phyloP scores from a whole-genome alignment of 495 filamentous ascomycete genomes.

The Echria macrotheca region DNA sequence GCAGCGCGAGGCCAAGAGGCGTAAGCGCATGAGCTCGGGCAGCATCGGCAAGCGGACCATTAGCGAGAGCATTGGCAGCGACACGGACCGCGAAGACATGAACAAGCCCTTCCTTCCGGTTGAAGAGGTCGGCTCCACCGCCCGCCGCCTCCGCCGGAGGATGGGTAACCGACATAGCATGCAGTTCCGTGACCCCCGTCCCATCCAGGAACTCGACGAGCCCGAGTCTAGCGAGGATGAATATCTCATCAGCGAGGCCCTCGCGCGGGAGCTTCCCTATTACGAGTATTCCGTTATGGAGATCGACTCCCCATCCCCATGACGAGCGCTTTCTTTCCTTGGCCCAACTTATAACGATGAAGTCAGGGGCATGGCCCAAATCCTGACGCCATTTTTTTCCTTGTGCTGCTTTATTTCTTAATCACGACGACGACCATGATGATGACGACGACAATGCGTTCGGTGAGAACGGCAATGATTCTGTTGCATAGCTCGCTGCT shows the following conservation, averaged over 20 bases:
- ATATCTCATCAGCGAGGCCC: conserved; percentile 36
- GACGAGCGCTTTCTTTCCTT: too few relatives aligned
- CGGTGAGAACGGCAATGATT: not conserved
- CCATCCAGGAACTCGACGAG: conserved; percentile 50
- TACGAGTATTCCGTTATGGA: conserved; percentile 42
- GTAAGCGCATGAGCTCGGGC: conserved; percentile 45
- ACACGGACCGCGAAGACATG: conserved; percentile 49
- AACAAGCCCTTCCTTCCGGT: conserved; percentile 32
- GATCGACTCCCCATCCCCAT: conserved; percentile 43
- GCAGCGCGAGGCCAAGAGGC: conserved; percentile 35
- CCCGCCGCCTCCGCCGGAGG: conserved; percentile 44
- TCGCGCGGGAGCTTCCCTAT: conserved; percentile 44
- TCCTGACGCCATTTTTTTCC: conserved; percentile 10
- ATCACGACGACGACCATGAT: conserved; percentile 10
- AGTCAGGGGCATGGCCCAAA: too few relatives aligned
- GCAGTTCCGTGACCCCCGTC: conserved; percentile 43
- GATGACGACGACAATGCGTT: conserved; percentile 1
- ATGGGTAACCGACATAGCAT: conserved; percentile 44
- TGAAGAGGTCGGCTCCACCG: conserved; percentile 39
- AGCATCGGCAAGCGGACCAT: conserved; percentile 51
- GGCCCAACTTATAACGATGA: too few relatives aligned
- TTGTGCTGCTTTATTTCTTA: conserved; percentile 6
- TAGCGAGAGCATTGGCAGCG: conserved; percentile 48
- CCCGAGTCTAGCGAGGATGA: conserved; percentile 46
- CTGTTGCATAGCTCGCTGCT: not conserved